These are phyloP conservation scores for Diaporthe sp. DNA, from an alignment of 2,329 filamentous ascomycete species.

Conservation along the genomic window DNA sequence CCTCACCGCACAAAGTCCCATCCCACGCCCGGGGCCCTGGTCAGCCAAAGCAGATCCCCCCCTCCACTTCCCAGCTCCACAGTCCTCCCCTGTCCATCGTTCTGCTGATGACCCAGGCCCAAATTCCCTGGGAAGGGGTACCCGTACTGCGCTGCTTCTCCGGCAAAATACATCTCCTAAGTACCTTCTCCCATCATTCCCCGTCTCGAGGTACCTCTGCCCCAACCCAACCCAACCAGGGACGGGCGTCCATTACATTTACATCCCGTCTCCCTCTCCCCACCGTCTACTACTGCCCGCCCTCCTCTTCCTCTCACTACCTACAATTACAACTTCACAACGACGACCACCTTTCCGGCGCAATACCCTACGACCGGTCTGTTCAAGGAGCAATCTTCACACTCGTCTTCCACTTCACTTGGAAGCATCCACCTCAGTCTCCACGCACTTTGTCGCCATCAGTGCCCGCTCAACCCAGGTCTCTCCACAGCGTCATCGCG, in stretches of 20 bases:
- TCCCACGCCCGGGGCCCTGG: constrained; percentile 33
- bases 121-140: constrained; percentile 32
- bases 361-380: constrained; percentile 8
- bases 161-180: constrained; percentile 31
- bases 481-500: constrained; percentile 14
- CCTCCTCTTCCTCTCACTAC: constrained; percentile 37
- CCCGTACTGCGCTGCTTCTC: constrained; percentile 30
- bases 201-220: constrained; percentile 32
- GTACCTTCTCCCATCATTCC: constrained; percentile 42
- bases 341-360: constrained; percentile 17
- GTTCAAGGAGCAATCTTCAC: neutral
- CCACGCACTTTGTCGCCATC: constrained; percentile 11
- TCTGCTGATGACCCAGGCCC: constrained; percentile 31
- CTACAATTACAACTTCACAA: constrained; percentile 35
- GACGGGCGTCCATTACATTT: constrained; percentile 46
- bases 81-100: constrained; percentile 23
- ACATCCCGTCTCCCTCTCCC: constrained; percentile 41
- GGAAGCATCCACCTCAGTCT: neutral
- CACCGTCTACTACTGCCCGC: constrained; percentile 38
- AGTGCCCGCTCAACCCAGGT: constrained; percentile 14
- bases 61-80: constrained; percentile 33
- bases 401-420: constrained; percentile 10
- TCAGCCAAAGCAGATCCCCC: constrained; percentile 35
- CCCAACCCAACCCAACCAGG: constrained; percentile 37
- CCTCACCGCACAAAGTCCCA: constrained; percentile 35